A percentile compares a stretch with the other conserved stretches of the same genome.
Conservation (phyloP, 78 protist species). For the Capsaspora owczarzaki region DNA sequence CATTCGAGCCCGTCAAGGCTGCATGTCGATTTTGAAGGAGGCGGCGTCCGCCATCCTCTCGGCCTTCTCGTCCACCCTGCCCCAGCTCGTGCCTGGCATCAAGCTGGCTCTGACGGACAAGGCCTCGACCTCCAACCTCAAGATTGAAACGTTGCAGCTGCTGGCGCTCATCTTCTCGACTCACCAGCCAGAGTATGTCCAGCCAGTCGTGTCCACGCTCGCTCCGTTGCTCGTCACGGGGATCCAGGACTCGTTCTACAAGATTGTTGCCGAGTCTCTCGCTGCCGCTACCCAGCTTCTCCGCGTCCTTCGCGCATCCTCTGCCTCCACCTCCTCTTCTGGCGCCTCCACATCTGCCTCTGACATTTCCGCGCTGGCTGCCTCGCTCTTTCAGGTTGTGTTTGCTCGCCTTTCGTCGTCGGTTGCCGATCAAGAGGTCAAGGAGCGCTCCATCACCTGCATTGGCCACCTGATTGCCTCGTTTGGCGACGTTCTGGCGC, state of each 20-base stretch:
- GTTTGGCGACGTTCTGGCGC: conserved; percentile 49
- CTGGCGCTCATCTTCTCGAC: conserved; percentile 33
- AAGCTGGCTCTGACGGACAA: conserved; percentile 24
- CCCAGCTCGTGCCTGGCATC: conserved; percentile 34
- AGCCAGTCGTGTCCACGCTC: neutral
- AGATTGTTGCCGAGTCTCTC: neutral
- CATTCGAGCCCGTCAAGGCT: conserved; percentile 57
- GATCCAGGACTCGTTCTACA: conserved; percentile 12
- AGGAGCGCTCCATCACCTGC: conserved; percentile 72
- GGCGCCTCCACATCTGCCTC: neutral
- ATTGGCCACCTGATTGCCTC: conserved; percentile 51
- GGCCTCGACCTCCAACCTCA: conserved; percentile 34
- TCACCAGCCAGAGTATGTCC: conserved; percentile 45
- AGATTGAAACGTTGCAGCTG: conserved; percentile 52
- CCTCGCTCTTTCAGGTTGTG: neutral
- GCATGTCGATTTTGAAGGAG: conserved; percentile 41
- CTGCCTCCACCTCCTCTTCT: neutral
- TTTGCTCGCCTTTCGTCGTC: conserved; percentile 51
- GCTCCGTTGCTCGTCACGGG: neutral
- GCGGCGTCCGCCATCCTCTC: conserved; percentile 38
- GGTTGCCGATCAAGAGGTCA: conserved; percentile 91
- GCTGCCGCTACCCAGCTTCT: neutral
- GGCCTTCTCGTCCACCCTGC: conserved; percentile 22
- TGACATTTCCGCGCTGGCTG: neutral
- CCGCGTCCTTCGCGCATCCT: neutral